phyloP scores from a whole-genome alignment of 1,284 basidiomycete genomes.

The Tausonia pullulans region DNA sequence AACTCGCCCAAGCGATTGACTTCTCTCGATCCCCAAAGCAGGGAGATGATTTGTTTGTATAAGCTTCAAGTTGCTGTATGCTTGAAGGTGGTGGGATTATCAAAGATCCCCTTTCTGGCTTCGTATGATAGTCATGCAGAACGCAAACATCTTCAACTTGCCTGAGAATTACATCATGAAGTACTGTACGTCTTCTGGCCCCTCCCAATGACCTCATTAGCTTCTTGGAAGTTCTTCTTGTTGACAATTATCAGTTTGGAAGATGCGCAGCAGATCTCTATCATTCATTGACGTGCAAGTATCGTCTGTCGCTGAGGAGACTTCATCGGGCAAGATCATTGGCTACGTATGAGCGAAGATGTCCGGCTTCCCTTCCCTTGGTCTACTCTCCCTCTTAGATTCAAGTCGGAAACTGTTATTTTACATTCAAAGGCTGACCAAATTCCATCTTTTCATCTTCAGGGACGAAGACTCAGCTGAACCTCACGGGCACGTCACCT shows the following conservation, averaged over 20 bases:
- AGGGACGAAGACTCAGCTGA: conserved; percentile 60
- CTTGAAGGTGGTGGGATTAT: too few relatives aligned
- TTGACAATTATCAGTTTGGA: neutral
- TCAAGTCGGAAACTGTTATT: too few relatives aligned
- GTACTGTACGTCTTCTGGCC: conserved; percentile 54
- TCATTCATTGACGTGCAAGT: conserved; percentile 79
- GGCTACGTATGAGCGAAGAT: conserved; percentile 93
- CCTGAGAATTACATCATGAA: conserved; percentile 79
- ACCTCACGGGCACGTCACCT: conserved; percentile 79
- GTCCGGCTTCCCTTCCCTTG: too few relatives aligned
- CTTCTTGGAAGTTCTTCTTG: neutral
- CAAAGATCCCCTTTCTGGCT: too few relatives aligned
- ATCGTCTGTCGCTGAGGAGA: conserved; percentile 87
- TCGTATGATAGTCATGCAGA: conserved; percentile 70
- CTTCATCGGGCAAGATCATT: conserved; percentile 66
- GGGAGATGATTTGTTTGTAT: too few relatives aligned
- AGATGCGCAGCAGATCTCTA: conserved; percentile 55
- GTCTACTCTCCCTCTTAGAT: too few relatives aligned
- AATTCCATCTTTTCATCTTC: too few relatives aligned
- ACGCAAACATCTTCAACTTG: conserved; percentile 74
- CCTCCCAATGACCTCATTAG: neutral
- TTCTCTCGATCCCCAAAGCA: too few relatives aligned
- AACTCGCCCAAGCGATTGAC: too few relatives aligned
- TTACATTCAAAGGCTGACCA: too few relatives aligned
- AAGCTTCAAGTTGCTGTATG: too few relatives aligned